A percentile compares a stretch with the other conserved stretches of the same genome.
Conservation (phyloP, 108 stramenopile species). For the Nannochloropsis salina region DNA sequence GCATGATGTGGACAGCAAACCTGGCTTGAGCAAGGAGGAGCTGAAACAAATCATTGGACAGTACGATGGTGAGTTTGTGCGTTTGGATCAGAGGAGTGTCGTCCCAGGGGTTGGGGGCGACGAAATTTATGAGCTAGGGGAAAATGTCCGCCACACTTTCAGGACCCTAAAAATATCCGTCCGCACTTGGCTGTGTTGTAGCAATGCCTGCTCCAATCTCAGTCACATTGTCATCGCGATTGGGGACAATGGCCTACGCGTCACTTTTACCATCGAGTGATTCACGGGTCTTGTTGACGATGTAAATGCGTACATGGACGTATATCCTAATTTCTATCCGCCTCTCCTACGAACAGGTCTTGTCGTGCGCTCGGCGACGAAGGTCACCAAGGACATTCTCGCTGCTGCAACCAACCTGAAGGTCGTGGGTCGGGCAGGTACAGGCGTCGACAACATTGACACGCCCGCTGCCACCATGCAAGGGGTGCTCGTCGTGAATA, state of each 20-base stretch:
- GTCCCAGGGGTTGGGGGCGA: constrained; percentile 33
- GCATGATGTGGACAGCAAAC: constrained; percentile 51
- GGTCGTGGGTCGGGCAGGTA: constrained; percentile 46
- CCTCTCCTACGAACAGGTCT: constrained; percentile 29
- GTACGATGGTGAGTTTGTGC: constrained; percentile 55
- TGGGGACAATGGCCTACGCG: not conserved
- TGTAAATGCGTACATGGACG: too few species aligned
- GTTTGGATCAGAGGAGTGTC: constrained; percentile 21
- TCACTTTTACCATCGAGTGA: too few species aligned
- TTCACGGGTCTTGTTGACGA: too few species aligned
- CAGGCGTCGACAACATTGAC: constrained; percentile 57
- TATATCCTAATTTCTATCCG: not conserved
- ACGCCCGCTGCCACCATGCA: constrained; percentile 48
- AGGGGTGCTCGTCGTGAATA: constrained; percentile 55
- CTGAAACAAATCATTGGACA: constrained; percentile 49
- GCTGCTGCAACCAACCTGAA: constrained; percentile 53
- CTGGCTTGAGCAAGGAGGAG: constrained; percentile 55
- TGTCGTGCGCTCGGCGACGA: constrained; percentile 57
- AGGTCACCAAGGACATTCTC: constrained; percentile 53
- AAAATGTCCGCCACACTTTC: not conserved
- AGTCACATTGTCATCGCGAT: constrained; percentile 31
- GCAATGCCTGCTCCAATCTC: not conserved
- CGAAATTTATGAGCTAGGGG: not conserved
- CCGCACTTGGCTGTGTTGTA: not conserved
- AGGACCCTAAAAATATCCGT: not conserved